These are phyloP conservation scores for Colletotrichum somersetense DNA, from an alignment of 2,329 filamentous ascomycete genomes.

Conservation along the genomic window DNA sequence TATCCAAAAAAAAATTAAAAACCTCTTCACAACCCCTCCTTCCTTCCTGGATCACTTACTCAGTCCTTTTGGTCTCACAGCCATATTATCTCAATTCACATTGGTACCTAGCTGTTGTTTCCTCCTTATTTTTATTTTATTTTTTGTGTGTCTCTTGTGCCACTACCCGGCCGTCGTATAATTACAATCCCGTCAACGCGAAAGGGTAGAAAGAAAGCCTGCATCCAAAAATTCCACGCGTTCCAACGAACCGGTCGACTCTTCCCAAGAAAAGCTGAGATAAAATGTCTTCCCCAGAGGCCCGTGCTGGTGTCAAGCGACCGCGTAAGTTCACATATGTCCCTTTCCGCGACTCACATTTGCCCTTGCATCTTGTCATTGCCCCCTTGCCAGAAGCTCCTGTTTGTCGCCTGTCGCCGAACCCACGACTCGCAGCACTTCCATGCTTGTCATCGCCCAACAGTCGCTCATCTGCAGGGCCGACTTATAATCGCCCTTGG, in stretches of 20 bases:
- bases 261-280: background rate
- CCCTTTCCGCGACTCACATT: conserved; percentile 13
- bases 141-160: background rate
- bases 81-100: background rate
- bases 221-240: conserved; percentile 56
- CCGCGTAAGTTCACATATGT: conserved; percentile 54
- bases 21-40: background rate
- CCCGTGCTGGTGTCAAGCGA: conserved; percentile 57
- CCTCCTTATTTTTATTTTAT: background rate
- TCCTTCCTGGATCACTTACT: background rate
- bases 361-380: background rate
- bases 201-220: conserved; percentile 47
- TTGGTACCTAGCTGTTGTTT: background rate
- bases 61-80: background rate
- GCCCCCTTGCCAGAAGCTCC: background rate
- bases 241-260: conserved; percentile 9
- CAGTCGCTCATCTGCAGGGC: background rate
- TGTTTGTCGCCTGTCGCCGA: background rate
- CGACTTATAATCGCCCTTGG: background rate
- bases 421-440: background rate
- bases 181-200: conserved; percentile 40
- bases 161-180: background rate
- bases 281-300: conserved; percentile 57
- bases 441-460: background rate
- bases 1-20: background rate